Evolutionary conservation across 306 rosid genomes (phyloP).

Genomic region (Vigna hirtella): DNA sequence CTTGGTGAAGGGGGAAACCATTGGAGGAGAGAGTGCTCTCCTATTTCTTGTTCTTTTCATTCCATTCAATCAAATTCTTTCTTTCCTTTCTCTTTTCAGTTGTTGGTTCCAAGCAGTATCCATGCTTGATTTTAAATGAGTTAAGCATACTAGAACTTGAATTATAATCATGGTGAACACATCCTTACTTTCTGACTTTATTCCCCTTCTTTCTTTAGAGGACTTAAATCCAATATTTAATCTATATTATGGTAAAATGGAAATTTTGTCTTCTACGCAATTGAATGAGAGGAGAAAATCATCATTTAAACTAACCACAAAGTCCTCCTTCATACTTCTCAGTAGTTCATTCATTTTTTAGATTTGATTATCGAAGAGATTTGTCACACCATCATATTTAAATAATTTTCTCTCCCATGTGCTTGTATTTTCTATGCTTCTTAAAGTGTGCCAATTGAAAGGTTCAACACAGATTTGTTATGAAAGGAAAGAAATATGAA

Average conservation of each 20-base stretch:
- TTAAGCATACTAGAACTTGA: background rate
- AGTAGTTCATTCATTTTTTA: constrained; percentile 8
- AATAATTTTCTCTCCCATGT: background rate
- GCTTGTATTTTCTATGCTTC: constrained; percentile 12
- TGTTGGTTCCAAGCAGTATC: too few relatives aligned
- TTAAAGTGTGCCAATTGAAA: constrained; percentile 14
- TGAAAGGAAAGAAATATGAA: constrained; percentile 37
- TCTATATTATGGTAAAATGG: constrained; percentile 29
- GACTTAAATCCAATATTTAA: background rate
- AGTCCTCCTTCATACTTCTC: constrained; percentile 14
- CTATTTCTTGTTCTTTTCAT: too few relatives aligned
- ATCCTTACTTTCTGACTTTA: background rate
- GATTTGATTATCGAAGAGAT: constrained; percentile 17
- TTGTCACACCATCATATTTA: constrained; percentile 3
- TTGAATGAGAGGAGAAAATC: constrained; percentile 11
- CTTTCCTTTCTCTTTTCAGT: too few relatives aligned
- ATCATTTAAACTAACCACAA: constrained; percentile 16
- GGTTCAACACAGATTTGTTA: background rate
- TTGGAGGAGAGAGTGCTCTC: too few relatives aligned
- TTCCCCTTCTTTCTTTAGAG: background rate
- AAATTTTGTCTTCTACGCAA: constrained; percentile 24
- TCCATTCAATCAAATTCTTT: too few relatives aligned
- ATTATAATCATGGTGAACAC: background rate
- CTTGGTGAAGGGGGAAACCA: too few relatives aligned
- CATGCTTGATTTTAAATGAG: constrained; percentile 13